Conservation (phyloP, 2,329 filamentous ascomycete species). For the Cercospora sp. region DNA sequence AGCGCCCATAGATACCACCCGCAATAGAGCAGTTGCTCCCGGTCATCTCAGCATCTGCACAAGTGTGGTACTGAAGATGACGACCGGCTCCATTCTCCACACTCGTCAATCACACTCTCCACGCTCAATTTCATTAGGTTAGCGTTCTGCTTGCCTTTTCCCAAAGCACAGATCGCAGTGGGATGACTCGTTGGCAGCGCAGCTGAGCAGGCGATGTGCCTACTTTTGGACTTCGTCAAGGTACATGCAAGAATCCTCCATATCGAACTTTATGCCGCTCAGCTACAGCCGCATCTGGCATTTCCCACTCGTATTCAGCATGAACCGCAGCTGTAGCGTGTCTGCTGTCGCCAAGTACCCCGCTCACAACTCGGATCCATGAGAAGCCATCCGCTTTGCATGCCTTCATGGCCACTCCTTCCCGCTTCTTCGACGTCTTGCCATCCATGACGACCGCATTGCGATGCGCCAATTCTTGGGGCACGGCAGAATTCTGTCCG, state of each 20-base stretch:
- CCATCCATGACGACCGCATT: neutral
- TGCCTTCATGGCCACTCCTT: neutral
- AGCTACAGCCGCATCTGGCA: constrained; percentile 12
- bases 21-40: neutral
- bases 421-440: neutral
- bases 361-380: neutral
- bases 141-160: neutral
- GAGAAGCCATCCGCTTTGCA: neutral
- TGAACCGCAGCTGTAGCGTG: constrained; percentile 15
- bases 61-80: neutral
- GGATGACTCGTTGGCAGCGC: constrained; percentile 14
- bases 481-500: neutral
- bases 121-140: neutral
- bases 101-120: neutral
- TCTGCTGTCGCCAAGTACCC: constrained; percentile 2
- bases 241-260: constrained; percentile 17
- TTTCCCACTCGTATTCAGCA: constrained; percentile 20
- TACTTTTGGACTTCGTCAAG: constrained; percentile 2
- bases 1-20: neutral
- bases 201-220: neutral
- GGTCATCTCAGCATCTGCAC: neutral
- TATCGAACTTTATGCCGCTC: constrained; percentile 10
- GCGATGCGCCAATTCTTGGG: neutral
- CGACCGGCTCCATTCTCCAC: neutral
- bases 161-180: neutral